A percentile compares a stretch with the other conserved stretches of the same genome.
Conservation (phyloP, 176 grass and related monocot species). For the Carex scoparia region DNA sequence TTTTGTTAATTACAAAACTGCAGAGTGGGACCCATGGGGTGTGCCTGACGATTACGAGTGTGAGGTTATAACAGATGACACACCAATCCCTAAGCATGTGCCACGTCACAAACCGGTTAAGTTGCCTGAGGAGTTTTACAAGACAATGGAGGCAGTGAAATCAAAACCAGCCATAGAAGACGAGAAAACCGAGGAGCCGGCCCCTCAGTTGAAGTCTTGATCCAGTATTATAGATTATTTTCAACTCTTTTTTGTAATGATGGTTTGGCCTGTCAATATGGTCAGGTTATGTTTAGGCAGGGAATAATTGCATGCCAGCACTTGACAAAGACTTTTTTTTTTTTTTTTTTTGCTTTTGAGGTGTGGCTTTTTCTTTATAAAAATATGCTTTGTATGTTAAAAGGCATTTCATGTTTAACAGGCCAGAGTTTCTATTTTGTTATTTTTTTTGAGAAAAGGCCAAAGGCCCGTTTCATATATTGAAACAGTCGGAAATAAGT, state of each 20-base stretch:
- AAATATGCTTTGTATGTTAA: constrained; percentile 1
- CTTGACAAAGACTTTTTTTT: background rate
- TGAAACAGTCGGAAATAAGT: no score
- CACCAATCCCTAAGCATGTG: constrained; percentile 88
- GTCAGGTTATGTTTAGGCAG: constrained; percentile 16
- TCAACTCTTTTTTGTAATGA: background rate
- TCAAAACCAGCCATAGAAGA: constrained; percentile 48
- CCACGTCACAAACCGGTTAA: constrained; percentile 67
- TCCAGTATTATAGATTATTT: constrained; percentile 2
- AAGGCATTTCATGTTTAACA: constrained; percentile 2
- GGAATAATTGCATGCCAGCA: constrained; percentile 9
- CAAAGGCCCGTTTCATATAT: no score
- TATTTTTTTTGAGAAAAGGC: no score
- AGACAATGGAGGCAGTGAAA: constrained; percentile 54
- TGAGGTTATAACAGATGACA: constrained; percentile 84
- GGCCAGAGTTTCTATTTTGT: background rate
- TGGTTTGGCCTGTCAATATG: constrained; percentile 2
- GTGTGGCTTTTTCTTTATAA: background rate
- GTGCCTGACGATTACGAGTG: constrained; percentile 93
- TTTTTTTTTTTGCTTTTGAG: background rate
- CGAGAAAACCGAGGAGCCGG: constrained; percentile 21
- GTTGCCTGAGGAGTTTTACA: constrained; percentile 89
- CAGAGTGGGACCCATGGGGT: constrained; percentile 99
- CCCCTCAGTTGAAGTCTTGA: constrained; percentile 64
- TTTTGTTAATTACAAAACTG: background rate